These are phyloP conservation scores for Neoarthrinium moseri DNA, from an alignment of 2,329 filamentous ascomycete genomes.

Conservation along the genomic window DNA sequence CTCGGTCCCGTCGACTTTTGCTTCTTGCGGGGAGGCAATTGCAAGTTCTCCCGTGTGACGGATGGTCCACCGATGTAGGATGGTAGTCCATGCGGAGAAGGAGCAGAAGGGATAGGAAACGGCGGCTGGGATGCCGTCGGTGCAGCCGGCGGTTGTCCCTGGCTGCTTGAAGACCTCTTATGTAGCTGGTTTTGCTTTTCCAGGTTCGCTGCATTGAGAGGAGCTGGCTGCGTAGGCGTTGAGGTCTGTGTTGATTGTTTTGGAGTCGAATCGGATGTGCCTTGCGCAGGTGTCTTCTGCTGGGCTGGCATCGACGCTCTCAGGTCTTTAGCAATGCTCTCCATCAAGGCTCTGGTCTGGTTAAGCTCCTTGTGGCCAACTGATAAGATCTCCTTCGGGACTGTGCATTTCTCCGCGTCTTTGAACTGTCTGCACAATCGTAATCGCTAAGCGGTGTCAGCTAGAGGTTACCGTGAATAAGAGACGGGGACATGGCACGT, in stretches of 20 bases:
- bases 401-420: conserved; percentile 45
- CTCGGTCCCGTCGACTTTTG: conserved; percentile 43
- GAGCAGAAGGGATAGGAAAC: conserved; percentile 50
- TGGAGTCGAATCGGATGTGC: conserved; percentile 16
- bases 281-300: conserved; percentile 19
- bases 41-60: conserved; percentile 52
- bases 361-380: conserved; percentile 52
- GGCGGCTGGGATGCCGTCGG: conserved; percentile 58
- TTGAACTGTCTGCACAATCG: conserved; percentile 53
- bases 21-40: conserved; percentile 57
- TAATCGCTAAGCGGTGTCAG: conserved; percentile 46
- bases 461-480: neutral
- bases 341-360: conserved; percentile 43
- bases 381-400: conserved; percentile 48
- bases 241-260: conserved; percentile 28
- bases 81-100: conserved; percentile 59
- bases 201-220: conserved; percentile 46
- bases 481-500: conserved; percentile 25
- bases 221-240: conserved; percentile 30
- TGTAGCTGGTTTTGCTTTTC: conserved; percentile 53
- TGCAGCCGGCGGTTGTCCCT: conserved; percentile 50
- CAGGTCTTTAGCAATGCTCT: conserved; percentile 51
- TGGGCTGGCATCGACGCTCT: conserved; percentile 27
- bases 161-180: conserved; percentile 43
- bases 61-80: conserved; percentile 51